A percentile compares a stretch with the other conserved stretches of the same genome.
These are phyloP conservation scores for Eimeria acervulina DNA, from an alignment of 169 alveolate species.

Conservation along the genomic window DNA sequence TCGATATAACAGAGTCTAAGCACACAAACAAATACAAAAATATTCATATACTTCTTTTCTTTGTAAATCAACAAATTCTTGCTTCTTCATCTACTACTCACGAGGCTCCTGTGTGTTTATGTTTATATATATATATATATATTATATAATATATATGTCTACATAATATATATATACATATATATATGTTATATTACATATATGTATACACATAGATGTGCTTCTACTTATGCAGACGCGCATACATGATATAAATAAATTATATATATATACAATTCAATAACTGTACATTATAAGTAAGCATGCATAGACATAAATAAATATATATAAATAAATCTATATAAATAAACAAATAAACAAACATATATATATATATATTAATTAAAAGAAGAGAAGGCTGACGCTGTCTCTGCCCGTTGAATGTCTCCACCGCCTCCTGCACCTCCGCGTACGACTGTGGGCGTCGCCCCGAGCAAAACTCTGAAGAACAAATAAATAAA, in stretches of 20 bases:
- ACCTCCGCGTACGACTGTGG: slow-evolving; percentile 70
- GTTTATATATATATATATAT: no score
- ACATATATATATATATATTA: no score
- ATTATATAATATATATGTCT: no score
- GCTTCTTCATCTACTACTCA: no score
- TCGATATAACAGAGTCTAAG: slow-evolving; percentile 16
- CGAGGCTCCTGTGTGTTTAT: no score
- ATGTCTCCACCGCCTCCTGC: slow-evolving; percentile 66
- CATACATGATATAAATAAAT: neutral
- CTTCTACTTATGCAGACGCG: no score
- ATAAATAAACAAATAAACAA: no score
- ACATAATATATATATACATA: neutral
- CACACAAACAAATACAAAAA: neutral
- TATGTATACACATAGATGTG: no score
- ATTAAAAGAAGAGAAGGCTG: neutral
- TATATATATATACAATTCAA: neutral
- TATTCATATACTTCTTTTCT: no score
- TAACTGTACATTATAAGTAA: neutral
- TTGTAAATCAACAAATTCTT: no score
- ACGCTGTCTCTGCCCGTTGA: slow-evolving; percentile 68
- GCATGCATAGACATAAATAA: neutral
- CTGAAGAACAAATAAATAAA: neutral
- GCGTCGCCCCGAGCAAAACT: slow-evolving; percentile 15
- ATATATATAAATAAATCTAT: neutral
- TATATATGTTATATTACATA: no score